These are phyloP conservation scores for Tribonema minus DNA, from an alignment of 108 stramenopile genomes.

Conservation along the genomic window DNA sequence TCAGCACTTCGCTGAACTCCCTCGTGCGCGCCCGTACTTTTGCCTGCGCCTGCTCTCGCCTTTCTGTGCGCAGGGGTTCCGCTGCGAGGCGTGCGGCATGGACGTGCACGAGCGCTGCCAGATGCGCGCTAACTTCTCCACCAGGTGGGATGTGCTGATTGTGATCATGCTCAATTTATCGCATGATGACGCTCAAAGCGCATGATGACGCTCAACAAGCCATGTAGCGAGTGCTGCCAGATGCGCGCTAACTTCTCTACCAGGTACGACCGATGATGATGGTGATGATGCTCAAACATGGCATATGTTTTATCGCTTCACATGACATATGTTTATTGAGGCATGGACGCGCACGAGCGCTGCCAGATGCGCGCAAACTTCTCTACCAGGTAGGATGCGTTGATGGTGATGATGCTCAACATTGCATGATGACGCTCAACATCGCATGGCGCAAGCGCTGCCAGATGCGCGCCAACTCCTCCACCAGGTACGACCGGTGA, in stretches of 20 bases:
- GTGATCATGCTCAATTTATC: too few relatives aligned
- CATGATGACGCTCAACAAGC: too few relatives aligned
- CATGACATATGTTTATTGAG: too few relatives aligned
- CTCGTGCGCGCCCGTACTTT: too few relatives aligned
- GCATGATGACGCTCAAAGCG: too few relatives aligned
- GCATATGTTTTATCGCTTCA: too few relatives aligned
- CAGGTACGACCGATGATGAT: background rate
- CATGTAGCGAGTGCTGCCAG: constrained; percentile 29
- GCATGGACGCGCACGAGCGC: constrained; percentile 15
- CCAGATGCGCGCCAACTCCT: constrained; percentile 32
- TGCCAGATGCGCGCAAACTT: constrained; percentile 39
- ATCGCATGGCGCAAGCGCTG: constrained; percentile 27
- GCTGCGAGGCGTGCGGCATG: constrained; percentile 39
- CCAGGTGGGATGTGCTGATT: background rate
- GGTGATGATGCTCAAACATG: too few relatives aligned
- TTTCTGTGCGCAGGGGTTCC: constrained; percentile 19
- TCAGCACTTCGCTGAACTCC: too few relatives aligned
- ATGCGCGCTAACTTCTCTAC: constrained; percentile 22
- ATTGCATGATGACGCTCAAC: too few relatives aligned
- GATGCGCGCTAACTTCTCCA: constrained; percentile 25
- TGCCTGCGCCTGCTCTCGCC: background rate
- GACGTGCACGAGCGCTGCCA: constrained; percentile 29
- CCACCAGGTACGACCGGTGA: background rate
- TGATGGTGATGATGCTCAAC: too few relatives aligned
- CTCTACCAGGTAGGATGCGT: background rate